Evolutionary conservation across 192 early-diverging fungal species (phyloP).

Genomic region (Umbelopsis sp.): DNA sequence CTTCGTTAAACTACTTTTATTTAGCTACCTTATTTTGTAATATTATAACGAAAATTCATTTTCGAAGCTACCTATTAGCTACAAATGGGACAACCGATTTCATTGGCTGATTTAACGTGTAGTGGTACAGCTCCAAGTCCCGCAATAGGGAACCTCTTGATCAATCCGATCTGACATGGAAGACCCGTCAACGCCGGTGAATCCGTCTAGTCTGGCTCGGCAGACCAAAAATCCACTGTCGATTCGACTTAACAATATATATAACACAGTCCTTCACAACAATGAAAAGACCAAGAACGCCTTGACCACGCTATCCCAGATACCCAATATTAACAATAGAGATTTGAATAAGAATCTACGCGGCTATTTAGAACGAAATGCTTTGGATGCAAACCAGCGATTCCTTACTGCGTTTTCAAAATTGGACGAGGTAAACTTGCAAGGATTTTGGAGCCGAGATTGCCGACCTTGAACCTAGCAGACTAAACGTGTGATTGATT

Average conservation of each 20-base stretch:
- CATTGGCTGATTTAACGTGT: not conserved
- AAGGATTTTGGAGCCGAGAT: not conserved
- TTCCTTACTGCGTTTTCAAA: constrained; percentile 59
- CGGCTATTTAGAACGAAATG: constrained; percentile 57
- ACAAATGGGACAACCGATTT: not conserved
- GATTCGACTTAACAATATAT: constrained; percentile 2
- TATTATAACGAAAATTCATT: not conserved
- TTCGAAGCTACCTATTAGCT: not conserved
- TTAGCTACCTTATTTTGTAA: not conserved
- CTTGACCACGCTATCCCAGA: constrained; percentile 61
- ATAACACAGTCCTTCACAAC: constrained; percentile 28
- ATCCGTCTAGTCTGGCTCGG: not conserved
- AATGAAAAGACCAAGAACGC: constrained; percentile 66
- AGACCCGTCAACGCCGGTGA: not conserved
- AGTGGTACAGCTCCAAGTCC: not conserved
- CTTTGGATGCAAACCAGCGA: constrained; percentile 51
- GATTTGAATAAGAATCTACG: constrained; percentile 55
- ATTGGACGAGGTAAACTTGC: constrained; percentile 47
- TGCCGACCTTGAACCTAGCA: not conserved
- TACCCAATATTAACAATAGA: constrained; percentile 56
- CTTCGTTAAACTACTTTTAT: not conserved
- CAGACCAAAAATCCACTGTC: constrained; percentile 14
- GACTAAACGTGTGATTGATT: not conserved
- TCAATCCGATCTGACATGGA: constrained; percentile 13
- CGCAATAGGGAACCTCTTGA: not conserved